Percentiles rank a stretch among this genome's conserved stretches.
These are phyloP conservation scores for Suillus discolor DNA, from an alignment of 768 basidiomycete genomes.

Conservation along the genomic window DNA sequence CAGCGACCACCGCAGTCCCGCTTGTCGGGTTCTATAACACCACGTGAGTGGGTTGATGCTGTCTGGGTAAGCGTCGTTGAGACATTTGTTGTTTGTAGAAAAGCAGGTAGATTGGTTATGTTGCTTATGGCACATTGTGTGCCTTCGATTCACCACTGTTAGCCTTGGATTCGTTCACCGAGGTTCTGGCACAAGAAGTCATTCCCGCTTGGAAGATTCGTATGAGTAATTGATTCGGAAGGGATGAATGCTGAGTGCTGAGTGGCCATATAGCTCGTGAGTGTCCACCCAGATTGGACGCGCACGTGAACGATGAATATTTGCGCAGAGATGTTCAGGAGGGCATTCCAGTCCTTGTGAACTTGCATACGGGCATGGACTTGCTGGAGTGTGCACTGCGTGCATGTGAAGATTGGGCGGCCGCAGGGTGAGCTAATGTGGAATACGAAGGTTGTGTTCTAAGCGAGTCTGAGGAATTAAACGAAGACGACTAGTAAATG, in stretches of 20 bases:
- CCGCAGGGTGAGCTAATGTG: not conserved
- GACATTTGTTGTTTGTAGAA: not conserved
- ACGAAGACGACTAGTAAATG: too few relatives aligned
- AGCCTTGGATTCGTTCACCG: not conserved
- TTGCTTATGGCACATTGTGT: not conserved
- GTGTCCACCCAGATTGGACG: not conserved
- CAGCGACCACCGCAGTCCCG: conserved; percentile 17
- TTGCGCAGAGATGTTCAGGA: too few relatives aligned
- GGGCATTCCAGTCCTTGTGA: not conserved
- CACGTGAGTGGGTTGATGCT: conserved; percentile 14
- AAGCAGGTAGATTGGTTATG: not conserved
- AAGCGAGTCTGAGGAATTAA: too few relatives aligned
- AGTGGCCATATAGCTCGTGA: not conserved
- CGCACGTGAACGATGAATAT: not conserved
- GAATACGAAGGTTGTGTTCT: not conserved
- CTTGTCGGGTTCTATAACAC: conserved; percentile 25
- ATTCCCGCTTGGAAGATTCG: not conserved
- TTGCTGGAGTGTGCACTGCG: not conserved
- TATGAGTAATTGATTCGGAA: not conserved
- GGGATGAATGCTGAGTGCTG: not conserved
- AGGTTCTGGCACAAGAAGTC: not conserved
- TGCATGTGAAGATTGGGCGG: not conserved
- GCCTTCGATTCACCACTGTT: not conserved
- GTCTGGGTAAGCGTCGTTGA: not conserved
- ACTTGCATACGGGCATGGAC: not conserved